Percentiles rank a stretch among this genome's conserved stretches.
Conservation (phyloP, 345 rosid genomes). For the Microcos paniculata region DNA sequence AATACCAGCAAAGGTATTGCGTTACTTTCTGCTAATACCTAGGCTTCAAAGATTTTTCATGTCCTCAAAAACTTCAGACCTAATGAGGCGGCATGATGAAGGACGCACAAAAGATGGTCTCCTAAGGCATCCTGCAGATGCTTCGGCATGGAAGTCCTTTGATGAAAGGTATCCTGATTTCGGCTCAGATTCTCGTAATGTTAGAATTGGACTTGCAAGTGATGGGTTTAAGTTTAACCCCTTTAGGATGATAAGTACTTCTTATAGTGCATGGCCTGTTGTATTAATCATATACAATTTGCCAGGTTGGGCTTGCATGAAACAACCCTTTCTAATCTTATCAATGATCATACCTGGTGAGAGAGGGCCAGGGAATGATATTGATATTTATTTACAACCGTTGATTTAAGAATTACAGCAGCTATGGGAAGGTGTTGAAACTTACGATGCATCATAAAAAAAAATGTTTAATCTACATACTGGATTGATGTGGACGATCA, state of each 20-base stretch:
- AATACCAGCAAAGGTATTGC: background rate
- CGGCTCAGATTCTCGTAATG: background rate
- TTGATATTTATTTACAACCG: conserved; percentile 13
- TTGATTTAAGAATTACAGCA: conserved; percentile 8
- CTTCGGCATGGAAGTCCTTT: conserved; percentile 12
- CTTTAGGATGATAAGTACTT: background rate
- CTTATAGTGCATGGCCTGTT: background rate
- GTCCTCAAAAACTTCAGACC: background rate
- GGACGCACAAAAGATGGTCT: background rate
- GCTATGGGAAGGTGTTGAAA: conserved; percentile 10
- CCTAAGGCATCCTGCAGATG: conserved; percentile 7
- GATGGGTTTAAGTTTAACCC: background rate
- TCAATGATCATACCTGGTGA: conserved; percentile 9
- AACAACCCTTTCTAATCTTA: background rate
- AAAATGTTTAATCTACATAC: conserved; percentile 2
- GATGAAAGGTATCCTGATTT: background rate
- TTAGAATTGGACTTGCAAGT: background rate
- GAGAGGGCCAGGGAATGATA: background rate
- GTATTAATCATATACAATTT: background rate
- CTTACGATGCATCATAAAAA: background rate
- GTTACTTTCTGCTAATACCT: conserved; percentile 6
- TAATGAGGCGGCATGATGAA: conserved; percentile 19
- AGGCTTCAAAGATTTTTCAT: background rate
- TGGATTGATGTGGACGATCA: conserved; percentile 2
- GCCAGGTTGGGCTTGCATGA: background rate